Base-by-base conservation (phyloP, 1,284 basidiomycete genomes). In the Pascua sp. region DNA sequence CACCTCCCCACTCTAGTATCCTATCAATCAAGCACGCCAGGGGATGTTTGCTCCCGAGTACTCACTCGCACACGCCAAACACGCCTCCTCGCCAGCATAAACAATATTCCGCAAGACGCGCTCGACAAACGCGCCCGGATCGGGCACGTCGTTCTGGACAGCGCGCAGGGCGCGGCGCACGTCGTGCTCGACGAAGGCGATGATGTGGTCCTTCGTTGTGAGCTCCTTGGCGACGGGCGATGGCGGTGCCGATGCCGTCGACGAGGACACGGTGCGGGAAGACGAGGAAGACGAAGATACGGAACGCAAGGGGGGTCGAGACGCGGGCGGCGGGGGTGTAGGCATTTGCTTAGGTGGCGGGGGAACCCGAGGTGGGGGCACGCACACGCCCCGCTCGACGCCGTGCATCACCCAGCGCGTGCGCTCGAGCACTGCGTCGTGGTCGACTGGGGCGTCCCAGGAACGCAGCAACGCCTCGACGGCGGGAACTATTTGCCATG, bases 401-500 rank as follows among this genome's bases (percentile, higher is more conserved):
- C 58, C 61, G 45, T 62, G 49, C 41, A 63, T 66, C 11, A 41
- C 49, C 69, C 67, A 51, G 16, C 42, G 37, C 11, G 50, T 51
- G n/a, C 42, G 24, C 24, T 32, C 24, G 24, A 32, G 24, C 24
- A 32, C 24, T 3, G 24, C 24, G 24, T 32, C 24, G 24, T 32
- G 24, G 24, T 32, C 24, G 24, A 32, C 24, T 7, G 24, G 24
- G 4, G 24, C 24, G 24, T 32, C 24, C 24, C 24, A 32, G 24
- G 24, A 32, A 0, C 67, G 65, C 45, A 69, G 67, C 17, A 70
- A 59, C 50, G 57, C 60, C 54, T 70, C 67, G 56, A 68, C 61
- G 4, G 67, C 61, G 11, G 60, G 59, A 5, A 53, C 60, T 12
- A 68, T 50, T 53, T 72, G 70, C 70, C 70, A 72, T 2, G 67